Evolutionary conservation across 2,329 filamentous ascomycete genomes (phyloP).

Genomic region (Decorospora gaudefroyi): DNA sequence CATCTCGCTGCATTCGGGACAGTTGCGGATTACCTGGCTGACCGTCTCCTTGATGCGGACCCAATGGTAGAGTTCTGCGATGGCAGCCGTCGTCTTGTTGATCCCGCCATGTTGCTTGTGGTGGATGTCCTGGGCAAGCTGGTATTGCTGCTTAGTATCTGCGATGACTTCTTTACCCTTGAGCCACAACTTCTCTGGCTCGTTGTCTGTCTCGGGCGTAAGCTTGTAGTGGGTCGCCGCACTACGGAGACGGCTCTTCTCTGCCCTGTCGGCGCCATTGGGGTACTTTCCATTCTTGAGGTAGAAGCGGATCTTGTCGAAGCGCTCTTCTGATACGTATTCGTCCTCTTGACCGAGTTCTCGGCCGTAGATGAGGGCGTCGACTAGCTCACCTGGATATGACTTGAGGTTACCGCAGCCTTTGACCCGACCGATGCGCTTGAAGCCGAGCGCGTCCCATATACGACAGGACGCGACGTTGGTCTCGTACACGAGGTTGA

Average conservation of each 20-base stretch:
- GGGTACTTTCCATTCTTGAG: slow-evolving; percentile 94
- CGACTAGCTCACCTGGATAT: slow-evolving; percentile 52
- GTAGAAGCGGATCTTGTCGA: slow-evolving; percentile 98
- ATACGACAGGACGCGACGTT: slow-evolving; percentile 88
- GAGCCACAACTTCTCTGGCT: slow-evolving; percentile 74
- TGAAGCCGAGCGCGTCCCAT: slow-evolving; percentile 91
- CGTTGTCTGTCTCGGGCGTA: slow-evolving; percentile 54
- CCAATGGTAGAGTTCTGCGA: slow-evolving; percentile 96
- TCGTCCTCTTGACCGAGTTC: slow-evolving; percentile 70
- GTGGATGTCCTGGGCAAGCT: slow-evolving; percentile 81
- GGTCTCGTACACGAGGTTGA: slow-evolving; percentile 93
- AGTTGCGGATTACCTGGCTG: slow-evolving; percentile 90
- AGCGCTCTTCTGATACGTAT: slow-evolving; percentile 90
- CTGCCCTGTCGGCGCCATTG: slow-evolving; percentile 86
- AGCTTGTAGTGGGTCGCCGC: slow-evolving; percentile 96
- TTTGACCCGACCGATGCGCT: slow-evolving; percentile 80
- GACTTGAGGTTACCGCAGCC: slow-evolving; percentile 57
- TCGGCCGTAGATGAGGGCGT: slow-evolving; percentile 64
- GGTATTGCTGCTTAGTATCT: slow-evolving; percentile 86
- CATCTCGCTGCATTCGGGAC: slow-evolving; percentile 81
- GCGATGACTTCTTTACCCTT: slow-evolving; percentile 97
- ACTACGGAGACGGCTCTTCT: slow-evolving; percentile 91
- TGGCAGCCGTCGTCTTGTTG: slow-evolving; percentile 95
- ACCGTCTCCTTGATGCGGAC: slow-evolving; percentile 98
- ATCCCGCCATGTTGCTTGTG: slow-evolving; percentile 81